Conservation (phyloP, 768 basidiomycete species). For the Dacryopinax primogenitus region DNA sequence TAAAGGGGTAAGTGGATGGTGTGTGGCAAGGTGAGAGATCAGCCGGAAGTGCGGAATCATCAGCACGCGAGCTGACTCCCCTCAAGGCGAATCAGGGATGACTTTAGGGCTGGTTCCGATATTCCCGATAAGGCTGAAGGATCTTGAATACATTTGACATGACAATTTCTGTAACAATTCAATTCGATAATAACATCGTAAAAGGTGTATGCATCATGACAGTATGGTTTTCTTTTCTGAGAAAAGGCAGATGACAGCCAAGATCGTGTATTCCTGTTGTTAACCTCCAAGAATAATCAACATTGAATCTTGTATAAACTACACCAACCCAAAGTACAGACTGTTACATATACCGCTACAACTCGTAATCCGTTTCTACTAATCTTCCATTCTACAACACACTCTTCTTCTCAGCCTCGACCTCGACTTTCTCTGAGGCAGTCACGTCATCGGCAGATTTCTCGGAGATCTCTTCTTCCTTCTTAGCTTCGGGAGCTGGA, state of each 20-base stretch:
- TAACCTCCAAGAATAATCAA: no score
- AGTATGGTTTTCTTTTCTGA: no score
- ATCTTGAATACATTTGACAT: background rate
- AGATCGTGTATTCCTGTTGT: no score
- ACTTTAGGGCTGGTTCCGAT: slow-evolving; percentile 4
- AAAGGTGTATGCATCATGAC: no score
- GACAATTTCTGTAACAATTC: no score
- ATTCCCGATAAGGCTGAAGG: background rate
- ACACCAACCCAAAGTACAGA: no score
- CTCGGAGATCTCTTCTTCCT: background rate
- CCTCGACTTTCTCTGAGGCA: background rate
- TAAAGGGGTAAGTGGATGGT: background rate
- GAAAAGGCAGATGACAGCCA: no score
- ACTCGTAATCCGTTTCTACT: no score
- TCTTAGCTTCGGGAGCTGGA: background rate
- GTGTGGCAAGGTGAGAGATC: background rate
- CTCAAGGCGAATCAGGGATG: background rate
- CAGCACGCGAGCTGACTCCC: background rate
- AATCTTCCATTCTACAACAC: no score
- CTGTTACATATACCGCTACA: no score
- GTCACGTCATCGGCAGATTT: background rate
- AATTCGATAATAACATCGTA: no score
- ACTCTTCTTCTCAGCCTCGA: background rate
- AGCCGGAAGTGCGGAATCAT: background rate
- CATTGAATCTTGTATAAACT: no score